Conservation (phyloP, 225 moss, liverwort and hornwort genomes). For the Pleurozium schreberi region DNA sequence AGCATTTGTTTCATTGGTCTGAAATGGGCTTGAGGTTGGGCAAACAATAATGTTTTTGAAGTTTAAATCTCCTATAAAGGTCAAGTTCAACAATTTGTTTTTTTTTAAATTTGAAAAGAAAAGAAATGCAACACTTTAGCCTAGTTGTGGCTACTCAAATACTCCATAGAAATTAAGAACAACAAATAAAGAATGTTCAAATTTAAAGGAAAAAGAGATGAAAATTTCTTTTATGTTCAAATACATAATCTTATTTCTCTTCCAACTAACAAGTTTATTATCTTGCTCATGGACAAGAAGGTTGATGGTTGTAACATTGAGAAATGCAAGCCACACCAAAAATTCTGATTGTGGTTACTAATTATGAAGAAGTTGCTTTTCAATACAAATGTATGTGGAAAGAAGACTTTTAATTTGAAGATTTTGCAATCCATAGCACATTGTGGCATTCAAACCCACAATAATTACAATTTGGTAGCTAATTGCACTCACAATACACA, state of each 20-base stretch:
- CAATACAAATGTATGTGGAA: neutral
- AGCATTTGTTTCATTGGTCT: too few relatives aligned
- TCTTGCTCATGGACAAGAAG: neutral
- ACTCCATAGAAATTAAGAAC: neutral
- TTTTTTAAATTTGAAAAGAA: neutral
- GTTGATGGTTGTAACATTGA: neutral
- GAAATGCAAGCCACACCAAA: too few relatives aligned
- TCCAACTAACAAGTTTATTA: neutral
- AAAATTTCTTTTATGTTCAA: neutral
- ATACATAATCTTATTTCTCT: neutral
- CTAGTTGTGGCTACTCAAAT: too few relatives aligned
- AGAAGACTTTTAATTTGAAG: neutral
- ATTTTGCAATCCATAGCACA: neutral
- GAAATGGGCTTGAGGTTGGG: rapidly evolving
- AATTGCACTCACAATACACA: neutral
- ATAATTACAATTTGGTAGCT: neutral
- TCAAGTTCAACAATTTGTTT: neutral
- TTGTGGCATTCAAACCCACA: neutral
- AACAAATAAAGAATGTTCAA: neutral
- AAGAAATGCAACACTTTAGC: neutral
- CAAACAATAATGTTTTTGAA: neutral
- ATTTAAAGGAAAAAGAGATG: neutral
- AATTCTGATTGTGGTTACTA: neutral
- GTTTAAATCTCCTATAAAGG: neutral
- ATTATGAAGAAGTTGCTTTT: neutral